These are phyloP conservation scores for Podospora conica DNA, from an alignment of 495 filamentous ascomycete genomes.

Conservation along the genomic window DNA sequence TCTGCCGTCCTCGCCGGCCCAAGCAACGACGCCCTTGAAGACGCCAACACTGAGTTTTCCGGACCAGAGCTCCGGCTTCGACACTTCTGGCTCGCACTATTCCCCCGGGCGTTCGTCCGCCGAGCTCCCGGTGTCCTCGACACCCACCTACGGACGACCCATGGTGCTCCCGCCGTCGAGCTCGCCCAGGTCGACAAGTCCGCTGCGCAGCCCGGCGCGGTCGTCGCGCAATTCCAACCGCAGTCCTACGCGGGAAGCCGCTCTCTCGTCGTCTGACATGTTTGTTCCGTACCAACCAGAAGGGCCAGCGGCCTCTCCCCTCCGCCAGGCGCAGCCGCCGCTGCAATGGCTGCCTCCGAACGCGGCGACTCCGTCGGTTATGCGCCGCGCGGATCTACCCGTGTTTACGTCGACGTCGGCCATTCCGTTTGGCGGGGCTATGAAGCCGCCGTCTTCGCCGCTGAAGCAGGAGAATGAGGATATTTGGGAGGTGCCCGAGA, in stretches of 20 bases:
- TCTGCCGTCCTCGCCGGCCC: conserved; percentile 5
- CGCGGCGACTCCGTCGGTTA: conserved; percentile 10
- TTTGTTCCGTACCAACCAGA: conserved; percentile 38
- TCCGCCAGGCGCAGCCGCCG: conserved; percentile 20
- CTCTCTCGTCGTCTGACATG: conserved; percentile 6
- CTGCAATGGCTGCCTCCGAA: conserved; percentile 37
- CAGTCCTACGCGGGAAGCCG: conserved; percentile 17
- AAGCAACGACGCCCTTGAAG: background rate
- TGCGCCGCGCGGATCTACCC: conserved; percentile 20
- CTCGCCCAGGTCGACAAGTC: conserved; percentile 3
- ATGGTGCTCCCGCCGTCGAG: conserved; percentile 6
- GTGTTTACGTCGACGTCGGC: conserved; percentile 24
- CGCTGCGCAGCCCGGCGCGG: conserved; percentile 1
- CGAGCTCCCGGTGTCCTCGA: conserved; percentile 7
- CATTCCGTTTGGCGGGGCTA: conserved; percentile 25
- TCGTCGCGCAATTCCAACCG: conserved; percentile 5
- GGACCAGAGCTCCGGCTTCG: background rate
- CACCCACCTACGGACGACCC: conserved; percentile 1
- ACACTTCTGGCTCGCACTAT: background rate
- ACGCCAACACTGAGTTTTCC: background rate
- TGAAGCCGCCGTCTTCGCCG: background rate
- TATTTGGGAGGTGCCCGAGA: conserved; percentile 28
- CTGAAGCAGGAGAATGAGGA: conserved; percentile 8
- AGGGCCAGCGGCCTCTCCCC: conserved; percentile 25
- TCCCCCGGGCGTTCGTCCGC: background rate